Base-by-base conservation (phyloP, 805 yeast genomes). In the Ogataea chonburiensis region DNA sequence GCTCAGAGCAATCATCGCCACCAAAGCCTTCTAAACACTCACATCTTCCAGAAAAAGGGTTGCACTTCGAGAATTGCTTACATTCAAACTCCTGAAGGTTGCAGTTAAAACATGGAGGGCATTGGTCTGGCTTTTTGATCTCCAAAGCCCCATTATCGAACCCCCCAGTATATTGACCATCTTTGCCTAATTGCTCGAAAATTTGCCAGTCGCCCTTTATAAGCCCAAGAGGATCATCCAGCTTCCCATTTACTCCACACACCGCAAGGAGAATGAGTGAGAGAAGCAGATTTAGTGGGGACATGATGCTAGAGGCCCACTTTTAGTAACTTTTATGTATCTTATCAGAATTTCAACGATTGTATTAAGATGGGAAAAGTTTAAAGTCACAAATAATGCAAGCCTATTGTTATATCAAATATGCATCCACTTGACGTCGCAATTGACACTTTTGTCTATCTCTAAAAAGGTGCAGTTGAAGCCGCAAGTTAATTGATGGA, bases 51-150 rank as follows among this genome's bases (percentile, higher is more conserved):
- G 91, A 85, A 60, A 69, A 86, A 21, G 81, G 74, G 58, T 93
- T 86, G 64, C 98, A 93, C n/a, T 62, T 63, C 17, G 95, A 88
- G 55, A 81, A 93, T 52, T 93, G 98, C 41, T 84, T 77, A 61
- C 98, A 93, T 45, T 79, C 81, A 53, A 85, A 88, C 45, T 88
- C 82, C 2, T 97, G 95, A 9, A 88, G 70, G 70, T 87, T 84
- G 67, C 98, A 93, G 61, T 93, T 91, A 74, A 93, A 93, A 54
- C 97, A 86, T 0, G 95, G 95, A 0, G 95, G 95, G 52, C 95
- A 86, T 32, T 73, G 67, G 8, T 68, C 77, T 5, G 42, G 31
- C 11, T 14, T 25, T 11, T 21, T 26, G 5, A 11, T 23, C 9
- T 31, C 17, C 11, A 25, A 18, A 15, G 16, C 27, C 13, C 12